These are phyloP conservation scores for Plantago elongata DNA, from an alignment of 257 asterid species.

Conservation along the genomic window DNA sequence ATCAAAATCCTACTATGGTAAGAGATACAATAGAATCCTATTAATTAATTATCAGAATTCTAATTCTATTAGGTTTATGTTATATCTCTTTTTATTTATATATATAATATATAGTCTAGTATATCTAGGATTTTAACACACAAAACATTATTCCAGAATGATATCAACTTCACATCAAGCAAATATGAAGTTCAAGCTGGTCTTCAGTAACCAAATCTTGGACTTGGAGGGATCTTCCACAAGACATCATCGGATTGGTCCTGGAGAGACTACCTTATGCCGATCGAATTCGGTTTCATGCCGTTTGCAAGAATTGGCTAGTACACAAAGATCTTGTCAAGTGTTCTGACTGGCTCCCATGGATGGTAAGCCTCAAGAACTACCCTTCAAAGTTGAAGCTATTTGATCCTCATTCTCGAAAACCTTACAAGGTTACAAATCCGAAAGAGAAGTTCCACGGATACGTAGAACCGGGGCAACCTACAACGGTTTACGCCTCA, in stretches of 20 bases:
- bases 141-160: no score
- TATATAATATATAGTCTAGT: no score
- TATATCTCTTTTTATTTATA: no score
- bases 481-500: background rate
- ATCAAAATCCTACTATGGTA: no score
- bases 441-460: background rate
- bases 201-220: background rate
- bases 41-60: no score
- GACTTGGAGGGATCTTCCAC: background rate
- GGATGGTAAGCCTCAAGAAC: background rate
- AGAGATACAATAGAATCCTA: no score
- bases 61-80: no score
- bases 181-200: no score
- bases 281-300: background rate
- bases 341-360: background rate
- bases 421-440: background rate
- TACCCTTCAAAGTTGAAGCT: background rate
- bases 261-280: background rate
- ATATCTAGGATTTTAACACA: no score
- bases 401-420: background rate
- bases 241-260: background rate
- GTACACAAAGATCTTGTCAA: background rate
- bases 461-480: no score
- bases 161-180: no score
- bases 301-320: background rate